These are phyloP conservation scores for Ulota crispa DNA, from an alignment of 225 moss, liverwort and hornwort species.

Conservation along the genomic window DNA sequence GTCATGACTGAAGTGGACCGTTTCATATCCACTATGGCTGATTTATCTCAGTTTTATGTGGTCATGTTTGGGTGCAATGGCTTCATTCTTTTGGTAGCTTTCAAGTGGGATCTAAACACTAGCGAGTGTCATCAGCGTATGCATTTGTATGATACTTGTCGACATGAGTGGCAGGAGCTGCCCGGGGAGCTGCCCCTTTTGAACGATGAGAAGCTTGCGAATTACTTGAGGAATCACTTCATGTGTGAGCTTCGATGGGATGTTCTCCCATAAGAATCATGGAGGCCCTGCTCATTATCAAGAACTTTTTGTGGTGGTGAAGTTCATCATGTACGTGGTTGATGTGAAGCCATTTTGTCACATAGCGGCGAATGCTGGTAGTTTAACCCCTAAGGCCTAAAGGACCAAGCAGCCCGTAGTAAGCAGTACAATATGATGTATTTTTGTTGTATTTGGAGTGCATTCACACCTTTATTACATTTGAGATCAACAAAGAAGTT, in stretches of 20 bases:
- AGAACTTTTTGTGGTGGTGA: not conserved
- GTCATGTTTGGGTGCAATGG: not conserved
- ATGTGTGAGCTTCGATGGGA: slow-evolving; percentile 24
- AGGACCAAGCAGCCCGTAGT: no score
- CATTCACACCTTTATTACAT: no score
- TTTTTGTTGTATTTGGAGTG: no score
- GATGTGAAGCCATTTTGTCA: not conserved
- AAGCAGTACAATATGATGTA: no score
- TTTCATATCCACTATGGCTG: not conserved
- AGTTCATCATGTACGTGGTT: not conserved
- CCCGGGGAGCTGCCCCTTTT: not conserved
- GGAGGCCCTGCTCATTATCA: not conserved
- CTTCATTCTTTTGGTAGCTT: not conserved
- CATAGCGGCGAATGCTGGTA: no score
- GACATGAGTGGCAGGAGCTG: not conserved
- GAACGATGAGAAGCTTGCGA: not conserved
- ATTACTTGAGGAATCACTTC: not conserved
- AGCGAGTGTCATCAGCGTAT: not conserved
- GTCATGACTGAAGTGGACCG: not conserved
- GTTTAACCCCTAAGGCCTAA: no score
- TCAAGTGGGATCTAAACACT: not conserved
- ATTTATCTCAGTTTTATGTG: not conserved
- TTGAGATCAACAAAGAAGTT: no score
- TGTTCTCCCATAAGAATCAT: not conserved
- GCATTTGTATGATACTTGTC: not conserved